phyloP scores from a whole-genome alignment of 192 early-diverging fungal genomes.

The Endogone sp. region DNA sequence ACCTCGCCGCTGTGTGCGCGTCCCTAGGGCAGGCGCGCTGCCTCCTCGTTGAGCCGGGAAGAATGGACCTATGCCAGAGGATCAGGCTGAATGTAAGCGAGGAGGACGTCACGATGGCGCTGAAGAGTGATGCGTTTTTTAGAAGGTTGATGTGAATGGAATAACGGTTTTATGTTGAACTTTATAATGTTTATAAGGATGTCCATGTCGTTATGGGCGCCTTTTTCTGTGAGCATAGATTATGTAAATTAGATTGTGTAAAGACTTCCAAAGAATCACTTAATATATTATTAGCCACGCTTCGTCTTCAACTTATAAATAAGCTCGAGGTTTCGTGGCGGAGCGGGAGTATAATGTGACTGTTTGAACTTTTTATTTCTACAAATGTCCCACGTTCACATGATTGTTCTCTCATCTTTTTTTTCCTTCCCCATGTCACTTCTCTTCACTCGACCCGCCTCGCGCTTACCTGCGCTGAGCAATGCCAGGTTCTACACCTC shows the following conservation, averaged over 20 bases:
- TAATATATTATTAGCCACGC: too few relatives aligned
- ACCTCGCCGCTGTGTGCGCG: conserved; percentile 60
- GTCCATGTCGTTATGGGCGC: too few relatives aligned
- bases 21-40: conserved; percentile 58
- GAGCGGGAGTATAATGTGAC: too few relatives aligned
- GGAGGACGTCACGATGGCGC: conserved; percentile 75
- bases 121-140: conserved; percentile 60
- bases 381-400: neutral
- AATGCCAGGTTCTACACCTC: neutral
- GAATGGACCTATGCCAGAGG: conserved; percentile 63
- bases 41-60: conserved; percentile 58
- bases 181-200: too few relatives aligned
- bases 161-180: too few relatives aligned
- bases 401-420: neutral
- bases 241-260: too few relatives aligned
- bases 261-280: too few relatives aligned
- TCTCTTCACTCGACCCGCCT: neutral
- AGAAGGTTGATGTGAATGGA: conserved; percentile 29
- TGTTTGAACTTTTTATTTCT: too few relatives aligned
- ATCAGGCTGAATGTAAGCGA: conserved; percentile 70
- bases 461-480: neutral
- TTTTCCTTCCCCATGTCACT: neutral
- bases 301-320: too few relatives aligned
- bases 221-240: too few relatives aligned
- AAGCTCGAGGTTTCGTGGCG: too few relatives aligned